Evolutionary conservation across 2,329 filamentous ascomycete genomes (phyloP), one percentile per base, ranked within the genome.

Genomic region (Aplosporella prunicola): DNA sequence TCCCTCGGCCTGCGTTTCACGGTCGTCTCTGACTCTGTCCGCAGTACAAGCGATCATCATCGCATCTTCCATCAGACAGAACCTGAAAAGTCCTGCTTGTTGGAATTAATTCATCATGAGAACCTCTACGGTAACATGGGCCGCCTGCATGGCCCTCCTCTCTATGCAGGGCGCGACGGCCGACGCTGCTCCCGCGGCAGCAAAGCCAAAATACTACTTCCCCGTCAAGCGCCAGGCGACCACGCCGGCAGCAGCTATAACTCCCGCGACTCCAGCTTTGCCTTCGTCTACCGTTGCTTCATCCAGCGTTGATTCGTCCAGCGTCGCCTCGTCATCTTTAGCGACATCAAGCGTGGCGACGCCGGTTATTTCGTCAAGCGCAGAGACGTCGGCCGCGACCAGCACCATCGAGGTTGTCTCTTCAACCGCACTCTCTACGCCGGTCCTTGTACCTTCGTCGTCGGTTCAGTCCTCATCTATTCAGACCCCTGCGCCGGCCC

Each of bases 131-230:
- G 57, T 62, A 48, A 58, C 64, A 53, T 68, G 64, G 64, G 58
- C 61, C 15, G 62, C 63, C 36, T 62, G 64, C 35, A 52, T 69
- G 40, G 52, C 63, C 39, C 51, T 68, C 46, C 53, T 68, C 51
- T 67, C 65, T 43, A 47, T 58, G 43, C 47, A 51, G 41, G 62
- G 62, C 37, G 65, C 65, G 18, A 63, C 57, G 28, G 66, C 66
- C 37, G 64, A 69, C 49, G 65, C 66, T 42, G 65, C 66, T 53
- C 66, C 66, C 42, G 66, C 66, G 47, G 51, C 57, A 36, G 46
- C 55, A 35, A 51, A 48, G 28, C 64, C 65, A 16, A 55, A 57
- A 46, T 68, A 67, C 57, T 68, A 68, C 52, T 66, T 66, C 43
- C 63, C 64, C n/a, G 49, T 66, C 20, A 67, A 66, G 52, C 55